These are phyloP conservation scores for Aspergillus aculeatinus DNA, from an alignment of 2,329 filamentous ascomycete species.

Conservation along the genomic window DNA sequence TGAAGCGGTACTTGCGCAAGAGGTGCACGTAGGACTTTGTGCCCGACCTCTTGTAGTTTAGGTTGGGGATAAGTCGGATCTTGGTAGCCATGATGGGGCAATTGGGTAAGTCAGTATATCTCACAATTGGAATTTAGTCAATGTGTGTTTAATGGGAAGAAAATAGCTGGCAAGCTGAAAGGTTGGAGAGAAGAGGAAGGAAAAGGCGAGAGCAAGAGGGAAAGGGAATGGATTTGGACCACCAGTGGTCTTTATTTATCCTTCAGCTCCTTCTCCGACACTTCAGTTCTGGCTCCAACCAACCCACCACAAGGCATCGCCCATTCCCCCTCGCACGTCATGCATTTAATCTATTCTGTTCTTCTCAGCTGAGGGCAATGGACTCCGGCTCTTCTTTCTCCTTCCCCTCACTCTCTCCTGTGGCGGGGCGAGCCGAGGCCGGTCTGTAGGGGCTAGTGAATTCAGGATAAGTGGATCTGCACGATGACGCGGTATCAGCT, in stretches of 20 bases:
- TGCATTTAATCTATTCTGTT: neutral
- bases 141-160: no score
- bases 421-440: neutral
- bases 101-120: neutral
- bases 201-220: neutral
- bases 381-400: neutral
- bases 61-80: slow-evolving; percentile 56
- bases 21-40: slow-evolving; percentile 63
- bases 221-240: neutral
- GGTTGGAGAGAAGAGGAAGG: neutral
- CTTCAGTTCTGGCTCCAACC: neutral
- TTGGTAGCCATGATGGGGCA: slow-evolving; percentile 40
- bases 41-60: slow-evolving; percentile 59
- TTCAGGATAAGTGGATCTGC: neutral
- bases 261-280: neutral
- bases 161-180: no score
- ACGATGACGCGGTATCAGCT: neutral
- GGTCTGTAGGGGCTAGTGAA: neutral
- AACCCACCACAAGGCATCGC: neutral
- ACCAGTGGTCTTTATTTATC: neutral
- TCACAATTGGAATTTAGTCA: no score
- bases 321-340: neutral
- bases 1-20: slow-evolving; percentile 62
- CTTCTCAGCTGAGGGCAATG: neutral
- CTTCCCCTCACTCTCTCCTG: neutral